phyloP scores from a whole-genome alignment of 106 monocot species.

The Dendrobium chrysotoxum region DNA sequence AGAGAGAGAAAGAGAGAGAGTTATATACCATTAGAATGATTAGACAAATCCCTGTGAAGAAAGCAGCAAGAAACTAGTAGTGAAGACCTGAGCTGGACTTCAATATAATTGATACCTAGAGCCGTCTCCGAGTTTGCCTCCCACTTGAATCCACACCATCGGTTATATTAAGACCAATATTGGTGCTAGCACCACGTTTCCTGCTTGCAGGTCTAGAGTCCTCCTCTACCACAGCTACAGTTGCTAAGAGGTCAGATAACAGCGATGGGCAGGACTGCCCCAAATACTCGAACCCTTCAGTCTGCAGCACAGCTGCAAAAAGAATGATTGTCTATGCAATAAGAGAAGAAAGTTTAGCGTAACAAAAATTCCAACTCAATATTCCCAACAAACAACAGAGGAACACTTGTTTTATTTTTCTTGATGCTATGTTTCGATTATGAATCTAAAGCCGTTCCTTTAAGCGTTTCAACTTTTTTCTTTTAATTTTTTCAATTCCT shows the following conservation, averaged over 20 bases:
- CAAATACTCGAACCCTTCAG: constrained; percentile 61
- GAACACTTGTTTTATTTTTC: background rate
- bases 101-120: constrained; percentile 17
- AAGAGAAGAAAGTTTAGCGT: background rate
- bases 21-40: too few relatives aligned
- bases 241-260: constrained; percentile 55
- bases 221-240: constrained; percentile 63
- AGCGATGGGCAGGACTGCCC: constrained; percentile 58
- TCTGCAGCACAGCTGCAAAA: constrained; percentile 77
- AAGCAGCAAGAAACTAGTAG: background rate
- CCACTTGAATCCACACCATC: constrained; percentile 38
- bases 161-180: constrained; percentile 26
- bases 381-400: background rate
- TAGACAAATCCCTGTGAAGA: too few relatives aligned
- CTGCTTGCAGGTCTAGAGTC: constrained; percentile 12
- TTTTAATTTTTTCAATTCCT: too few relatives aligned
- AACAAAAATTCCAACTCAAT: background rate
- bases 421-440: background rate
- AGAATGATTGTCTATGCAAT: constrained; percentile 12
- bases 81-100: background rate
- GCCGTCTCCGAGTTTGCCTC: constrained; percentile 42
- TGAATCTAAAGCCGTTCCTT: too few relatives aligned
- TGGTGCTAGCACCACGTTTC: constrained; percentile 40
- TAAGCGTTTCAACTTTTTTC: too few relatives aligned
- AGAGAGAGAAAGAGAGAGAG: too few relatives aligned